phyloP scores from a whole-genome alignment of 2,329 filamentous ascomycete genomes.

The Ceratocystis alfenasii region DNA sequence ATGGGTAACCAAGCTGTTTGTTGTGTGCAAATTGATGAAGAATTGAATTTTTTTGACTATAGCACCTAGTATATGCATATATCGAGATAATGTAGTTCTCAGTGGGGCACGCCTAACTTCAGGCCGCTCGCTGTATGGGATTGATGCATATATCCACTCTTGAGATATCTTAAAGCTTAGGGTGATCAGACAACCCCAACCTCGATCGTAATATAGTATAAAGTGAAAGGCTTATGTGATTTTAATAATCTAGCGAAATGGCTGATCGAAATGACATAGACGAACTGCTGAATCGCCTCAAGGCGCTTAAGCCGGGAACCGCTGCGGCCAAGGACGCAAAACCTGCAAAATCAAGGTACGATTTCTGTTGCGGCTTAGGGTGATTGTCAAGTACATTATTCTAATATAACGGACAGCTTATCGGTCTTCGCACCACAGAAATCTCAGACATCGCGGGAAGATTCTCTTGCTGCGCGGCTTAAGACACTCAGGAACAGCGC shows the following conservation, averaged over 20 bases:
- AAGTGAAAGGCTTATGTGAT: not conserved
- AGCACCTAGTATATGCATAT: not conserved
- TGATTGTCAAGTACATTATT: slow-evolving; percentile 2
- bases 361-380: not conserved
- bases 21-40: not conserved
- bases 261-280: slow-evolving; percentile 9
- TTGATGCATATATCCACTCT: slow-evolving; percentile 9
- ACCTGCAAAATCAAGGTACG: slow-evolving; percentile 10
- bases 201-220: not conserved
- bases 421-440: slow-evolving; percentile 24
- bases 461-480: slow-evolving; percentile 41
- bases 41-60: not conserved
- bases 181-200: not conserved
- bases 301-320: slow-evolving; percentile 37
- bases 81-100: not conserved
- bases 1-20: not conserved
- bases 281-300: slow-evolving; percentile 40
- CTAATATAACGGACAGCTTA: not conserved
- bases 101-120: not conserved
- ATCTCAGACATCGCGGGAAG: slow-evolving; percentile 35
- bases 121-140: not conserved
- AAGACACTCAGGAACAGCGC: slow-evolving; percentile 35
- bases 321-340: slow-evolving; percentile 25
- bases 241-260: not conserved
- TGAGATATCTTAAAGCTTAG: not conserved